A percentile compares a stretch with the other conserved stretches of the same genome.
Conservation (phyloP, 108 stramenopile genomes). For the Phaeodactylum tricornutum region DNA sequence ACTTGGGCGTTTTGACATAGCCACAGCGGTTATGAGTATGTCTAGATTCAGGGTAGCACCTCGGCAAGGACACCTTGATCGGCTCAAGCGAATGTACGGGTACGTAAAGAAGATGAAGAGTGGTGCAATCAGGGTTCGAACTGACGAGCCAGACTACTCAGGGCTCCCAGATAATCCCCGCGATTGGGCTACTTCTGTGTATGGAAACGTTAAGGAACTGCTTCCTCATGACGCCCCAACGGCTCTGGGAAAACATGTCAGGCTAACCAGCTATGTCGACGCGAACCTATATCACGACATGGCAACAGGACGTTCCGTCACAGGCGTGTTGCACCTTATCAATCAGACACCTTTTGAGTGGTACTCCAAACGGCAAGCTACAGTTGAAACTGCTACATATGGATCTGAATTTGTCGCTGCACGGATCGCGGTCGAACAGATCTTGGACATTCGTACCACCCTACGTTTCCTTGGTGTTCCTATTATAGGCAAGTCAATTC, state of each 20-base stretch:
- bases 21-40: slow-evolving; percentile 2
- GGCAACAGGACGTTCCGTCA: slow-evolving; percentile 11
- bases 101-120: slow-evolving; percentile 12
- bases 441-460: slow-evolving; percentile 23
- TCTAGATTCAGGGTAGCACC: slow-evolving; percentile 9
- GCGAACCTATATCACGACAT: slow-evolving; percentile 1
- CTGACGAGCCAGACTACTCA: neutral
- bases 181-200: slow-evolving; percentile 8
- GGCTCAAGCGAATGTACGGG: slow-evolving; percentile 19
- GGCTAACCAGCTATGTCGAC: neutral
- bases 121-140: neutral
- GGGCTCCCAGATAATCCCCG: slow-evolving; percentile 2
- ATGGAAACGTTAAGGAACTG: slow-evolving; percentile 7
- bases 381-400: slow-evolving; percentile 32
- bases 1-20: slow-evolving; percentile 17
- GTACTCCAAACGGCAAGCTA: slow-evolving; percentile 22
- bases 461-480: slow-evolving; percentile 29
- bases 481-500: slow-evolving; percentile 9
- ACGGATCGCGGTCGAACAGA: slow-evolving; percentile 14
- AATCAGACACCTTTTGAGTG: slow-evolving; percentile 22
- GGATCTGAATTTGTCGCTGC: slow-evolving; percentile 16
- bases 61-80: slow-evolving; percentile 19
- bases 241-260: neutral
- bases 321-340: slow-evolving; percentile 18
- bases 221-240: slow-evolving; percentile 5